A percentile compares a stretch with the other conserved stretches of the same genome.
Evolutionary conservation across 306 rosid genomes (phyloP).

Genomic region (Cucurbita maxima): DNA sequence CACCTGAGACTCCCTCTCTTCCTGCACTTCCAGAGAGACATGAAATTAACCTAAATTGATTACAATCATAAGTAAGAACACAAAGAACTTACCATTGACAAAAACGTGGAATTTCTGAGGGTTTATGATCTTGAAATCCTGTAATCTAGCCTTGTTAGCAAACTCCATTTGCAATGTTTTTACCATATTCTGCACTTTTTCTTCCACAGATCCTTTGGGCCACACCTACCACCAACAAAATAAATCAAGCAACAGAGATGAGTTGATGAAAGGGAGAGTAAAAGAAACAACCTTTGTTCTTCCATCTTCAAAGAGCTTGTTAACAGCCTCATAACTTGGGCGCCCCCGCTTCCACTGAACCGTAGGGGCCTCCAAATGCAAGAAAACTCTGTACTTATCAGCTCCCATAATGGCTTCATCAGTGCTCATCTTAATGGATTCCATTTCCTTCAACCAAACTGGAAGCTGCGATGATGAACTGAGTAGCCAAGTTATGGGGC

Average conservation of each 20-base stretch:
- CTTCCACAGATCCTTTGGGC: slow-evolving; percentile 54
- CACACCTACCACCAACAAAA: slow-evolving; percentile 24
- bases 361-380: slow-evolving; percentile 13
- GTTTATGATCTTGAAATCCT: slow-evolving; percentile 31
- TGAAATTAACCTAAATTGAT: too few relatives aligned
- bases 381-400: slow-evolving; percentile 47
- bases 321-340: slow-evolving; percentile 38
- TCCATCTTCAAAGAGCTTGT: slow-evolving; percentile 54
- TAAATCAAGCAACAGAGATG: neutral
- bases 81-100: slow-evolving; percentile 24
- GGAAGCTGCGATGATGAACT: neutral
- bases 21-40: slow-evolving; percentile 8
- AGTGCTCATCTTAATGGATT: neutral
- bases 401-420: neutral
- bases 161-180: slow-evolving; percentile 52
- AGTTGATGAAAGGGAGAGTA: neutral
- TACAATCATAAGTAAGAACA: too few relatives aligned
- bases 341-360: slow-evolving; percentile 62
- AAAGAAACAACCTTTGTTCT: slow-evolving; percentile 34
- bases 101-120: slow-evolving; percentile 36
- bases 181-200: slow-evolving; percentile 42
- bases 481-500: neutral
- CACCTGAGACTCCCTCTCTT: slow-evolving; percentile 44
- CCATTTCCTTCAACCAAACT: neutral
- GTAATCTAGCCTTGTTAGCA: slow-evolving; percentile 32